These are phyloP conservation scores for Diphasiastrum complanatum DNA, from an alignment of 83 land plant species.

Conservation along the genomic window DNA sequence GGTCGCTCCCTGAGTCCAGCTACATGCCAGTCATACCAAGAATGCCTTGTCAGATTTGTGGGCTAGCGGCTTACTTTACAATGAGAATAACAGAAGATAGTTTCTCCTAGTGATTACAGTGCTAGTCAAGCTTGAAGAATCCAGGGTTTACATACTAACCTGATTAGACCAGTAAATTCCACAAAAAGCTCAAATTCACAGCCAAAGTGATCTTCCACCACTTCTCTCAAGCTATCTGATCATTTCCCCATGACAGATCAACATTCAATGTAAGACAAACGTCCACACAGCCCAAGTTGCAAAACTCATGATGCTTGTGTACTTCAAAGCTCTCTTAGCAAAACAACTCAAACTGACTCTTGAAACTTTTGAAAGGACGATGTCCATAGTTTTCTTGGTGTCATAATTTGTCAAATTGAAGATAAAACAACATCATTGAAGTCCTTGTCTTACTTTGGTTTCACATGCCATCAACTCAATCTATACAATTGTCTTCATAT, in stretches of 20 bases:
- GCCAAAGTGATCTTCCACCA: slow-evolving; percentile 59
- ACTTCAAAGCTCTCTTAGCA: too few species aligned
- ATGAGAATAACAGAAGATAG: neutral
- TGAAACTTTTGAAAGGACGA: too few species aligned
- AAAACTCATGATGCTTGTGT: slow-evolving; percentile 2
- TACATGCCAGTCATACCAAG: too few species aligned
- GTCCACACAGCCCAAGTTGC: neutral
- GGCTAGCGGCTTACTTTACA: neutral
- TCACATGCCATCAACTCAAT: too few species aligned
- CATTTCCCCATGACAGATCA: too few species aligned
- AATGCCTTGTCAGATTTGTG: slow-evolving; percentile 3
- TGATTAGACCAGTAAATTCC: slow-evolving; percentile 87
- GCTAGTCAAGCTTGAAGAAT: neutral
- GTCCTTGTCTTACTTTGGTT: too few species aligned
- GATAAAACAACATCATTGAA: too few species aligned
- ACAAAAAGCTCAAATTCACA: slow-evolving; percentile 63
- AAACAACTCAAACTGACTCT: too few species aligned
- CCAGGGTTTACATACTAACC: slow-evolving; percentile 31
- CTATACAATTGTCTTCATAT: too few species aligned
- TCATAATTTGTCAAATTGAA: too few species aligned
- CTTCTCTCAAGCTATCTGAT: slow-evolving; percentile 71
- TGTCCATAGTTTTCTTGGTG: too few species aligned
- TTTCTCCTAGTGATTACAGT: neutral
- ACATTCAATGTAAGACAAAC: neutral
- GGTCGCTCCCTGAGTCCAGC: slow-evolving; percentile 73